Percentiles rank a stretch among this genome's conserved stretches.
Conservation (phyloP, 139 green algal species). For the Marvania coccoides region DNA sequence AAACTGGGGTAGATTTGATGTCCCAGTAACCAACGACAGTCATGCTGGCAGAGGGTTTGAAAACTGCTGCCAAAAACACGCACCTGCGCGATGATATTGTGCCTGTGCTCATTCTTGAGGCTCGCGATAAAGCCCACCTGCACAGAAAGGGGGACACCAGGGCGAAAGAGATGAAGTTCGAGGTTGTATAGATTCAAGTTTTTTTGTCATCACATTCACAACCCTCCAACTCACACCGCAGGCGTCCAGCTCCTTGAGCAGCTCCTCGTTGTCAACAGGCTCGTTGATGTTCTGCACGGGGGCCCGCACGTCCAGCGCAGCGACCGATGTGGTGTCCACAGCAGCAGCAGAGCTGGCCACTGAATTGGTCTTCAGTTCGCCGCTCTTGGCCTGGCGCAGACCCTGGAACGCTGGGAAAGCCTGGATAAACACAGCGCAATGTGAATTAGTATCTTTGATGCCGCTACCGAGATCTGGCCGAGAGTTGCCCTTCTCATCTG, state of each 20-base stretch:
- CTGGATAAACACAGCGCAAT: not conserved
- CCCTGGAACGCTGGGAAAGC: not conserved
- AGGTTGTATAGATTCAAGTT: too few relatives aligned
- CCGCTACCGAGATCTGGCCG: not conserved
- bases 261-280: conserved; percentile 75
- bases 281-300: not conserved
- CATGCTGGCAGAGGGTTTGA: not conserved
- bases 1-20: not conserved
- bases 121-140: conserved; percentile 96
- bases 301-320: not conserved
- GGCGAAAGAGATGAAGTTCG: not conserved
- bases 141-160: not conserved
- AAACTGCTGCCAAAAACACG: conserved; percentile 1
- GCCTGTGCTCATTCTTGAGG: conserved; percentile 76
- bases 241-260: conserved; percentile 88
- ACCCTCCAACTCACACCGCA: conserved; percentile 92
- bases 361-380: not conserved
- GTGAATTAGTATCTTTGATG: not conserved
- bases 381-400: not conserved
- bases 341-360: not conserved
- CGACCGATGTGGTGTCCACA: not conserved
- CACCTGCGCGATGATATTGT: conserved; percentile 88
- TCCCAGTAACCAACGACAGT: not conserved
- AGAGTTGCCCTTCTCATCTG: not conserved
- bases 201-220: not conserved